phyloP scores from a whole-genome alignment of 1,139 yeast species.

The Saccharomyces hybrid region DNA sequence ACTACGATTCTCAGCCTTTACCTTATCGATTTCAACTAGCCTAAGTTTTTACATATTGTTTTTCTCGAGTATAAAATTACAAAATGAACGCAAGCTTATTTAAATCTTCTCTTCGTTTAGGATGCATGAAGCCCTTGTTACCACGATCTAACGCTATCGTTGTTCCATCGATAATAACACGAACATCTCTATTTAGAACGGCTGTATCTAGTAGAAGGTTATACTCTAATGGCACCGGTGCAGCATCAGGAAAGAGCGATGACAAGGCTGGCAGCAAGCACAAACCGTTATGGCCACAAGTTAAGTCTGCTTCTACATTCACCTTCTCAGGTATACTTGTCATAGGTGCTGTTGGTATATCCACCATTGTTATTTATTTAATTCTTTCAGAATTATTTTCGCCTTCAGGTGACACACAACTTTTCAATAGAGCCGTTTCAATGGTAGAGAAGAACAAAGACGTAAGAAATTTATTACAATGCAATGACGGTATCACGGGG shows the following conservation, averaged over 20 bases:
- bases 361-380: conserved; percentile 65
- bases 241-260: background rate
- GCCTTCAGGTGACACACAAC: conserved; percentile 86
- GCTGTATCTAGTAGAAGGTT: background rate
- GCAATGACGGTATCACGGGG: conserved; percentile 39
- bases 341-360: conserved; percentile 59
- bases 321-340: conserved; percentile 55
- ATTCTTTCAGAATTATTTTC: conserved; percentile 71
- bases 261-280: conserved; percentile 11
- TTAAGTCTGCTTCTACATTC: conserved; percentile 53
- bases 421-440: conserved; percentile 79
- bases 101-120: background rate
- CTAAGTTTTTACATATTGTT: background rate
- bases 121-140: background rate
- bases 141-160: background rate
- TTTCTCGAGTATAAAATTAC: background rate
- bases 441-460: conserved; percentile 60
- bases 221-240: background rate
- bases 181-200: background rate
- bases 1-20: background rate
- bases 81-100: background rate
- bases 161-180: background rate
- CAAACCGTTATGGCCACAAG: conserved; percentile 33
- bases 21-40: background rate
- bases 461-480: conserved; percentile 52